A percentile compares a stretch with the other conserved stretches of the same genome.
phyloP scores from a whole-genome alignment of 2,329 filamentous ascomycete species.

The Alternaria angustiovoidea region DNA sequence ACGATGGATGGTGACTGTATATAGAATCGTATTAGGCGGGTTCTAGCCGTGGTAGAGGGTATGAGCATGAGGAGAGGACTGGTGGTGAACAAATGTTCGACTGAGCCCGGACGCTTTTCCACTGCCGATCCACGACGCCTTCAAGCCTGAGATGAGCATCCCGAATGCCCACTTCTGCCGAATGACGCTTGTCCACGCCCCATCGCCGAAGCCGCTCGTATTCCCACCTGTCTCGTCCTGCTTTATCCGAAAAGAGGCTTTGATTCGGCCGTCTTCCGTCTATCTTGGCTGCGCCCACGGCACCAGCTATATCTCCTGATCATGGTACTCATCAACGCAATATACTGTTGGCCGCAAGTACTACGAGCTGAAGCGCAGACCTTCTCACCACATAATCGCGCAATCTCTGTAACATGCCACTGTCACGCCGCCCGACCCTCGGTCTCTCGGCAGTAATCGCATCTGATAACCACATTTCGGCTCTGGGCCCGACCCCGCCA shows the following conservation, averaged over 20 bases:
- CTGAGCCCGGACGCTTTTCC: slow-evolving; percentile 13
- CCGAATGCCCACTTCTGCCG: slow-evolving; percentile 14
- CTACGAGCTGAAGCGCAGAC: neutral
- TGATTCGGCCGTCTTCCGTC: neutral
- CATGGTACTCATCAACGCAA: neutral
- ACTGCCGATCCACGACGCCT: slow-evolving; percentile 20
- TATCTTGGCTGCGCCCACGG: neutral
- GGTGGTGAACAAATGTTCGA: slow-evolving; percentile 19
- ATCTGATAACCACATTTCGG: slow-evolving; percentile 20
- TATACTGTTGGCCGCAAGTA: neutral
- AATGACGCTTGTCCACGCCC: slow-evolving; percentile 11
- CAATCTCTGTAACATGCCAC: slow-evolving; percentile 5
- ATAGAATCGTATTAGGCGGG: neutral
- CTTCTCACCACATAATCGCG: slow-evolving; percentile 14
- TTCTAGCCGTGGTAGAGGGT: slow-evolving; percentile 8
- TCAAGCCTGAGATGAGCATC: slow-evolving; percentile 19
- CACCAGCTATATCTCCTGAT: slow-evolving; percentile 6
- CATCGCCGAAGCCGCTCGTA: slow-evolving; percentile 12
- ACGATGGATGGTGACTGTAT: slow-evolving; percentile 16
- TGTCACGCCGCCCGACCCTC: slow-evolving; percentile 7
- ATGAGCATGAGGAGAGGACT: slow-evolving; percentile 18
- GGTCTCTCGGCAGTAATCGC: slow-evolving; percentile 10
- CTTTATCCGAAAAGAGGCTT: slow-evolving; percentile 14
- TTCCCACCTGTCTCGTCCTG: slow-evolving; percentile 8
- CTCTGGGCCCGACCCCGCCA: neutral